Base-by-base conservation (phyloP, 768 basidiomycete genomes). In the Trametes villosa region DNA sequence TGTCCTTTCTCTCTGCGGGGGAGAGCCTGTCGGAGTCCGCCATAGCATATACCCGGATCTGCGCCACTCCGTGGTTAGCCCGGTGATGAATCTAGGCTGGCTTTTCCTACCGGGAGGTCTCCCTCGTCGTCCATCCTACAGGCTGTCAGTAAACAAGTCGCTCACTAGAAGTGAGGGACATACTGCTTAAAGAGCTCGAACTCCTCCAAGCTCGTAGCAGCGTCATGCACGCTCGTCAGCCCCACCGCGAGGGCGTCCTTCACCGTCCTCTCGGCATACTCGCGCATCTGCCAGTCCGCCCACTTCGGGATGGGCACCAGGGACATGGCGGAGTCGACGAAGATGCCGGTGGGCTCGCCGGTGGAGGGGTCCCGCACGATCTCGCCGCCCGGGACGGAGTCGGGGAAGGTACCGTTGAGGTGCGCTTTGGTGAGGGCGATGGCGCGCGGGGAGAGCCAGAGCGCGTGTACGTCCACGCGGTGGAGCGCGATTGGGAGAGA, bases 141-240 rank as follows among this genome's bases (percentile, higher is more conserved):
- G 9, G 4, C 11, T 3, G 36, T 46, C 17, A 60, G 47, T 56
- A 55, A 15, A 47, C 24, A 9, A 12, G 18, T 9, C 2, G 53
- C 64, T 3, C 9, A 22, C 4, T 27, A 15, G n/a, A 38, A 22
- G 27, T 26, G 20, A 26, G 11, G 7, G 18, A 24, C 47, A 49
- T 49, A 53, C 91, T 77, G 78, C 65, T 80, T 80, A 74, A 85
- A 91, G 66, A 94, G 91, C 2, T 78, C 73, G 17, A 94, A 83
- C 26, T 78, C 76, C 0, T 75, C 73, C 79, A 81, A 22, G 70
- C 70, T 0, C 83, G 80, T 42, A 71, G 65, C 79, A 0, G 96
- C 96, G 68, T 98, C 95, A 58, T 97, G 95, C 20, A 98, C 86
- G 12, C 83, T 87, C 0, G 94, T 96, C 56, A 98, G 72, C 1